Conservation (phyloP, 768 basidiomycete species). For the Mycena crocata region DNA sequence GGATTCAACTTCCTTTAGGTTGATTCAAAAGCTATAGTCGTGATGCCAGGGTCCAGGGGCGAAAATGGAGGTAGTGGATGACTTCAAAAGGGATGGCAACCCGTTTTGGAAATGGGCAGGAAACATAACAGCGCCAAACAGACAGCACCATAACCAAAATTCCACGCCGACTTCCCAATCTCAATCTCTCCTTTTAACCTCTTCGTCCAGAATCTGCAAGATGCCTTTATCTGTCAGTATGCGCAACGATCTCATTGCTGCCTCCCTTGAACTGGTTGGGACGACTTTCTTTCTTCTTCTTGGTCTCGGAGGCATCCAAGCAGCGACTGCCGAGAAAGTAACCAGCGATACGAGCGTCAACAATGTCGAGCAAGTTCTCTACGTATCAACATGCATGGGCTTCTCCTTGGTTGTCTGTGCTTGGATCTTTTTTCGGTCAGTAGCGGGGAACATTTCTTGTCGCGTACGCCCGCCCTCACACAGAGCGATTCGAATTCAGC, state of each 20-base stretch:
- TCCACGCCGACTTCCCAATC: too few relatives aligned
- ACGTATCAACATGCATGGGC: constrained; percentile 71
- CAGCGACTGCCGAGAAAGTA: constrained; percentile 51
- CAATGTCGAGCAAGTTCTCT: constrained; percentile 57
- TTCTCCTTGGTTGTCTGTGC: constrained; percentile 70
- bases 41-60: too few relatives aligned
- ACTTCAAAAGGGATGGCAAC: too few relatives aligned
- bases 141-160: too few relatives aligned
- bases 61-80: too few relatives aligned
- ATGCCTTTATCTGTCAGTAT: constrained; percentile 27
- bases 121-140: too few relatives aligned
- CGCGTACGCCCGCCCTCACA: neutral
- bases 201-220: too few relatives aligned
- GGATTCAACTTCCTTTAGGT: too few relatives aligned
- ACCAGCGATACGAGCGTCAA: neutral
- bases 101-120: too few relatives aligned
- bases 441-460: neutral
- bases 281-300: constrained; percentile 74
- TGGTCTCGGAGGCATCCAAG: constrained; percentile 74
- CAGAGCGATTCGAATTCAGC: neutral
- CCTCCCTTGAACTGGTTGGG: constrained; percentile 68
- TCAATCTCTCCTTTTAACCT: too few relatives aligned
- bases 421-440: constrained; percentile 72
- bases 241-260: constrained; percentile 58
- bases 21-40: too few relatives aligned